Base-by-base conservation (phyloP, 2,329 filamentous ascomycete genomes). In the Colletotrichum scovillei region DNA sequence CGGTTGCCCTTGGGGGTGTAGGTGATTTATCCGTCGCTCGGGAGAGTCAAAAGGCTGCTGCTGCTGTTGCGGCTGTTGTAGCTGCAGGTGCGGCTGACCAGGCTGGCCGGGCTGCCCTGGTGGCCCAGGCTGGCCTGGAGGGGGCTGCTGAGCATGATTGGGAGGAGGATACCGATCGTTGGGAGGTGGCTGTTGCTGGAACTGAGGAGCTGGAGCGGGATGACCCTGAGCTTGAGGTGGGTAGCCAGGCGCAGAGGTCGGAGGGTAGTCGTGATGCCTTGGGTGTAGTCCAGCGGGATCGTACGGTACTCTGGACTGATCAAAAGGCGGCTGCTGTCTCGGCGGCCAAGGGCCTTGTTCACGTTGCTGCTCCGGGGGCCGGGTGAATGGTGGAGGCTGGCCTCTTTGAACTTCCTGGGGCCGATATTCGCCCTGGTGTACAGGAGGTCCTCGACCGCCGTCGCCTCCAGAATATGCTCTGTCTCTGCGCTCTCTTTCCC, bases 391-490 rank as follows among this genome's bases (percentile, higher is more conserved):
- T 26, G 85, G 71, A 4, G 79, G 78, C 56, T 80, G 80, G 35
- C 79, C 73, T 28, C 76, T 79, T 16, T 78, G 74, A 35, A 78
- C 68, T 26, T 79, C 78, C 73, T 85, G 86, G 30, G 85, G 85
- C 19, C 82, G 81, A 68, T 87, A 87, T 32, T 87, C 85, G 22
- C 82, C 82, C 30, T 86, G 84, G 69, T 86, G 86, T 56, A 84
- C 83, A 30, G 82, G 81, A 35, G 84, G 84, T 14, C 86, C 84
- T 28, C 84, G 83, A 32, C 82, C 84, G 1, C 85, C 81, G 32
- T 90, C 86, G 30, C 83, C 82, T 2, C 84, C 87, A 5, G 87
- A 88, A 74, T 88, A 87, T 11, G 87, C 86, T 67, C 87, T 84
- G 64, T 86, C 82, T 72, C 85, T 81, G 24, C 82, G 81, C 69